A percentile compares a stretch with the other conserved stretches of the same genome.
These are phyloP conservation scores for Rhodotorula sp. DNA, from an alignment of 1,284 basidiomycete genomes.

Conservation along the genomic window DNA sequence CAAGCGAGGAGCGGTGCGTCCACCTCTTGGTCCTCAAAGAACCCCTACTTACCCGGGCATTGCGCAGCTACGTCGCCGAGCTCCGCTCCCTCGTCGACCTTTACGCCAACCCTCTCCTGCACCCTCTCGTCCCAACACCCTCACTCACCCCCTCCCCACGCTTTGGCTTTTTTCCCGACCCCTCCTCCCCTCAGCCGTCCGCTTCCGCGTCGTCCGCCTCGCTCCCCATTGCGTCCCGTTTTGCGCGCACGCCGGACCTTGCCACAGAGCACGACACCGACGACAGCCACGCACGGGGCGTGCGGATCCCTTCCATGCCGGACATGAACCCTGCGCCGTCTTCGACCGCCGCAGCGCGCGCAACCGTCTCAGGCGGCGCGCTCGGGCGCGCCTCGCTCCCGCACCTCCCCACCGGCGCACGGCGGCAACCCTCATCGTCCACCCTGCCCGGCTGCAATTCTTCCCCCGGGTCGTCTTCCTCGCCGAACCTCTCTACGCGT, in stretches of 20 bases:
- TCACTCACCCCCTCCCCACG: conserved; percentile 8
- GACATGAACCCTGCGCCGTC: conserved; percentile 5
- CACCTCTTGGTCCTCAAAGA: background rate
- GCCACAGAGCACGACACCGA: background rate
- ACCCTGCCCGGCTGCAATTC: background rate
- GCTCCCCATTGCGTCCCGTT: conserved; percentile 87
- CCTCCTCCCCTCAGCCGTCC: conserved; percentile 10
- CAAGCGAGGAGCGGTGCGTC: conserved; percentile 85
- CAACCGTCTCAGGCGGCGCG: background rate
- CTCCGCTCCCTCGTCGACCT: conserved; percentile 87
- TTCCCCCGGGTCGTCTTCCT: background rate
- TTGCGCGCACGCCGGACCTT: conserved; percentile 51
- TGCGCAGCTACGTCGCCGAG: conserved; percentile 82
- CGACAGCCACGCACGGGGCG: background rate
- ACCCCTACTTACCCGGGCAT: background rate
- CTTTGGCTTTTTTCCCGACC: conserved; percentile 6
- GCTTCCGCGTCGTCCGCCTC: conserved; percentile 59
- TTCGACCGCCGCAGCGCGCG: background rate
- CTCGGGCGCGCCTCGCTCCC: conserved; percentile 6
- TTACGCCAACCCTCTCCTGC: conserved; percentile 85
- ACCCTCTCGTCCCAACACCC: conserved; percentile 61
- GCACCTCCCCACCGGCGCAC: background rate
- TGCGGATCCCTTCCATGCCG: background rate
- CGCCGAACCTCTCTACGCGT: background rate
- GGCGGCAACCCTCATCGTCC: background rate